Base-by-base conservation (phyloP, 768 basidiomycete species). In the Hygrophorus russula region DNA sequence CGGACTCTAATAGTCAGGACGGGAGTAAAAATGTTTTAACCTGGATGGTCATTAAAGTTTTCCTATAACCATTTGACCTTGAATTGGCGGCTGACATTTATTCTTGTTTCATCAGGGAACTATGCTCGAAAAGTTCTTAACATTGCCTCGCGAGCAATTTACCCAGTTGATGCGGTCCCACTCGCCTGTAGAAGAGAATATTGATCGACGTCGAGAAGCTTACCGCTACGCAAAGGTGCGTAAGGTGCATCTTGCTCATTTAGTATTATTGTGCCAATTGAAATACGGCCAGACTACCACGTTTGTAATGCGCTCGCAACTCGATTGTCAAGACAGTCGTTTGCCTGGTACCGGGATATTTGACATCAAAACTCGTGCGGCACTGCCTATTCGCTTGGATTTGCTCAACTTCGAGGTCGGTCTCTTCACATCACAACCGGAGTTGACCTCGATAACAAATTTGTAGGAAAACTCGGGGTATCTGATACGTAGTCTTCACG, bases 341-440 rank as follows among this genome's bases (percentile, higher is more conserved):
- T 64, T 98, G 24, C 93, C 93, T 3, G 92, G 91, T 1, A 82
- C 80, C 0, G 91, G 90, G 20, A 80, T 93, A 1, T 99, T 99
- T 52, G 94, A 99, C 57, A 80, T 98, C 62, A 99, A 99, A 62
- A 97, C 94, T 0, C 76, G 94, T 37, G 92, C 91, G 0, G 83
- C 80, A 27, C 60, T 89, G 18, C 77, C 87, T 0, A 80, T 97
- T 36, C 79, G 94, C 1, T 65, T 86, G 56, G 94, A 98, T 57
- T 62, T 84, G 9, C 66, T 90, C 42, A 97, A 98, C 58, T 85
- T 76, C 51, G 73, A 78, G 63, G 85, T 85, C 43, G 7, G 43
- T 35, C 42, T 24, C 15, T 20, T 15, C 36, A 34, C 36, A 28
- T 6, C 31, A 19, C 28, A 29, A 27, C 30, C 15, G 17, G 10